Percentiles rank a stretch among this genome's conserved stretches.
Evolutionary conservation across 2,329 filamentous ascomycete genomes (phyloP).

Genomic region (Zymoseptoria ardabiliae): DNA sequence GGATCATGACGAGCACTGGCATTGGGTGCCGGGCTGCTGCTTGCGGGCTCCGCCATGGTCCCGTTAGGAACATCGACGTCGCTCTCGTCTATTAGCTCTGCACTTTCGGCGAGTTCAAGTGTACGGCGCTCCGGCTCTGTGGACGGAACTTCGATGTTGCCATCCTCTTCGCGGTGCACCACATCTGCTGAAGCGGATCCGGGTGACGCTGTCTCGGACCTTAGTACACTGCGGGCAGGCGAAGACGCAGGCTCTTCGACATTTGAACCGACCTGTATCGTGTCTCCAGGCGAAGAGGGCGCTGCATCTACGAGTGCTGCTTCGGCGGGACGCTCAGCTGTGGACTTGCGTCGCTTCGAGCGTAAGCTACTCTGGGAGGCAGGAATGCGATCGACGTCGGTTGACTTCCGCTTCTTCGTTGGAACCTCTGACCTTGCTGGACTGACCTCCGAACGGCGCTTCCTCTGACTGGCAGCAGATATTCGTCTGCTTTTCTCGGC

Average conservation of each 20-base stretch:
- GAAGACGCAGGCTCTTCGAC: slow-evolving; percentile 21
- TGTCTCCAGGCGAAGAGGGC: slow-evolving; percentile 22
- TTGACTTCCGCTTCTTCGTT: slow-evolving; percentile 25
- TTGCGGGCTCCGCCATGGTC: slow-evolving; percentile 39
- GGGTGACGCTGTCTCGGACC: background rate
- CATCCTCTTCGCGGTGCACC: slow-evolving; percentile 15
- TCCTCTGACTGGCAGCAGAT: slow-evolving; percentile 7
- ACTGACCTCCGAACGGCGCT: background rate
- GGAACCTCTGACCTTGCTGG: background rate
- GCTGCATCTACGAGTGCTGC: slow-evolving; percentile 28
- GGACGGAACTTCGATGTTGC: slow-evolving; percentile 12
- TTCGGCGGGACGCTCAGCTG: slow-evolving; percentile 13
- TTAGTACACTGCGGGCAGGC: slow-evolving; percentile 26
- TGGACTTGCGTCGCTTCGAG: slow-evolving; percentile 16
- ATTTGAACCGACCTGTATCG: background rate
- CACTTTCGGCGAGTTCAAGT: slow-evolving; percentile 15
- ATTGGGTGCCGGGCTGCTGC: slow-evolving; percentile 31
- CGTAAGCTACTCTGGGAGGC: background rate
- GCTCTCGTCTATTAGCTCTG: slow-evolving; percentile 9
- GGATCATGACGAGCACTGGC: slow-evolving; percentile 5
- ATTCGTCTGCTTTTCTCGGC: slow-evolving; percentile 35
- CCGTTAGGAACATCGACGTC: slow-evolving; percentile 30
- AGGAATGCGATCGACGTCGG: slow-evolving; percentile 8
- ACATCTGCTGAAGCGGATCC: slow-evolving; percentile 21
- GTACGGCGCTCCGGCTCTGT: slow-evolving; percentile 9